These are phyloP conservation scores for Aureobasidium lini DNA, from an alignment of 2,329 filamentous ascomycete species.

Conservation along the genomic window DNA sequence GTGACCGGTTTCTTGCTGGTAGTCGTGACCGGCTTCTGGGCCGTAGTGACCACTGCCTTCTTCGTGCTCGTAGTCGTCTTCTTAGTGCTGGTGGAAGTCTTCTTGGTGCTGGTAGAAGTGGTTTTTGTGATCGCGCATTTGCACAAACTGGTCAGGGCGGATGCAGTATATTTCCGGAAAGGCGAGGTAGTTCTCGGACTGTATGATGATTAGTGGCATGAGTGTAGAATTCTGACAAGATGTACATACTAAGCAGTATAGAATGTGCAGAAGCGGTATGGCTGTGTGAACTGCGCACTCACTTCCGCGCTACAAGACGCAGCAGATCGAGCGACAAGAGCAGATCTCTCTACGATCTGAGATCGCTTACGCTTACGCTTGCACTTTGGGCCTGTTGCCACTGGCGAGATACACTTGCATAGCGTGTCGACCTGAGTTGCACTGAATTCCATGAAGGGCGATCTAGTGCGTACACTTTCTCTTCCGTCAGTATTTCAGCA, in stretches of 20 bases:
- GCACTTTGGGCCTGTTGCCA: background rate
- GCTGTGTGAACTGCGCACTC: background rate
- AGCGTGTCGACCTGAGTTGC: background rate
- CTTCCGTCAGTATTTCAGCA: background rate
- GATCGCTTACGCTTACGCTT: slow-evolving; percentile 5
- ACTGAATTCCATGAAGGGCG: background rate
- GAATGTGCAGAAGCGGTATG: slow-evolving; percentile 4
- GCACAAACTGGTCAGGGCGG: background rate
- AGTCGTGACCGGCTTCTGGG: background rate
- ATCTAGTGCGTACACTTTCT: background rate
- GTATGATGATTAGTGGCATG: background rate
- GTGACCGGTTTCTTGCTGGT: background rate
- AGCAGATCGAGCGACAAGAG: background rate
- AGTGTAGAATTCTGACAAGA: too few relatives aligned
- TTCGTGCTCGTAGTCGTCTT: background rate
- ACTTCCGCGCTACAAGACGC: background rate
- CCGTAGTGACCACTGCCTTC: background rate
- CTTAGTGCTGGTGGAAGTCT: background rate
- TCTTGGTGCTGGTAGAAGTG: background rate
- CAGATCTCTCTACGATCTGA: background rate
- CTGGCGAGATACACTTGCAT: background rate
- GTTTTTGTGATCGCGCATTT: background rate
- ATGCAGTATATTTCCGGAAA: background rate
- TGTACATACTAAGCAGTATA: background rate
- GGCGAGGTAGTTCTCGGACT: background rate